These are phyloP conservation scores for Cytospora piceicola DNA, from an alignment of 2,329 filamentous ascomycete species.

Conservation along the genomic window DNA sequence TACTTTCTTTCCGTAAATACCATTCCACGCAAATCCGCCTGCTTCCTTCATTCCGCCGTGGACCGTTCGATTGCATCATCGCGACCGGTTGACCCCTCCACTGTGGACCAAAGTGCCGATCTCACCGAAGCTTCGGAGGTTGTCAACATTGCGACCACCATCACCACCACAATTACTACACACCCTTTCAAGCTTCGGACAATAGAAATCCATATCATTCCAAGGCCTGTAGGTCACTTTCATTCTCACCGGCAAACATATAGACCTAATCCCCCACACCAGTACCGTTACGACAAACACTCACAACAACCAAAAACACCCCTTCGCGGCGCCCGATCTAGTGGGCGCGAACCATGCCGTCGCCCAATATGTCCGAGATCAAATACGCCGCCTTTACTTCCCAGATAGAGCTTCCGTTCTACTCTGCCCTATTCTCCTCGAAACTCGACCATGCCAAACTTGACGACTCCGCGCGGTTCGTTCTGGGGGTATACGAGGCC, in stretches of 20 bases:
- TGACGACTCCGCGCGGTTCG: conserved; percentile 84
- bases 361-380: conserved; percentile 54
- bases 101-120: conserved; percentile 8
- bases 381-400: conserved; percentile 89
- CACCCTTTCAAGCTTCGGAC: neutral
- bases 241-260: neutral
- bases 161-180: too few species aligned
- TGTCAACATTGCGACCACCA: neutral
- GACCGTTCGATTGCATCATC: conserved; percentile 21
- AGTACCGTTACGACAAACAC: neutral
- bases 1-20: neutral
- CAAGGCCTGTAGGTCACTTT: neutral
- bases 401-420: conserved; percentile 95
- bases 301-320: neutral
- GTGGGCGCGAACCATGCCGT: conserved; percentile 7
- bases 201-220: neutral
- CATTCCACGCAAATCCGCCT: neutral
- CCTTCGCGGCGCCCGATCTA: neutral
- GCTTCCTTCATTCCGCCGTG: neutral
- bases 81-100: conserved; percentile 3
- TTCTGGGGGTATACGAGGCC: conserved; percentile 89
- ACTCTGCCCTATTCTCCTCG: conserved; percentile 84
- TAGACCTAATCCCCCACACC: neutral
- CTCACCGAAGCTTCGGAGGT: conserved; percentile 3
- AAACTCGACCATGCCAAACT: conserved; percentile 98